A percentile compares a stretch with the other conserved stretches of the same genome.
These are phyloP conservation scores for Actinidia polygama DNA, from an alignment of 179 eudicot genomes.

Conservation along the genomic window DNA sequence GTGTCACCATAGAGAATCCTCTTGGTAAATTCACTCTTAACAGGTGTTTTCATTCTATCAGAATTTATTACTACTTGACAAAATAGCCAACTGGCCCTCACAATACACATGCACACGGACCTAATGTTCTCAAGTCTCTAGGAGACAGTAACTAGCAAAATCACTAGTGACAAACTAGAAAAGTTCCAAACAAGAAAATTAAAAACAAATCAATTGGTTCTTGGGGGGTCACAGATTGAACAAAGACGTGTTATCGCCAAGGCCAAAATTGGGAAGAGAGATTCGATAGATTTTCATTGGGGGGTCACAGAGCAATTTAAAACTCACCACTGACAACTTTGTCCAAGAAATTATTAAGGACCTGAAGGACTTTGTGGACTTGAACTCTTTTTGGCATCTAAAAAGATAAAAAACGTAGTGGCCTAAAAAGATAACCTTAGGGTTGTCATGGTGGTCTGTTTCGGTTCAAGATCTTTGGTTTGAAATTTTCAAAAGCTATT, in stretches of 20 bases:
- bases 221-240: neutral
- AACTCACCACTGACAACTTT: conserved; percentile 25
- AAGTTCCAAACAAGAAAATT: neutral
- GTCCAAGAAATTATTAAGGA: conserved; percentile 12
- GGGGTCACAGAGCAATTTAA: conserved; percentile 19
- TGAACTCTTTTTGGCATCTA: conserved; percentile 6
- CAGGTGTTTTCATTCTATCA: neutral
- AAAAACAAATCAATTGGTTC: neutral
- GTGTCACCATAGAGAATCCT: neutral
- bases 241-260: conserved; percentile 20
- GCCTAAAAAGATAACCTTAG: too few species aligned
- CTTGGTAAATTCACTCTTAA: neutral
- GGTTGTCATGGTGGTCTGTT: too few species aligned
- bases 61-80: neutral
- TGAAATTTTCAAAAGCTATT: too few species aligned
- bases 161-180: conserved; percentile 1
- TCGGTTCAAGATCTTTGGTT: too few species aligned
- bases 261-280: conserved; percentile 34
- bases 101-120: neutral
- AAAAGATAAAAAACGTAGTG: neutral
- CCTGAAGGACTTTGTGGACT: conserved; percentile 20
- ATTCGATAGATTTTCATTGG: conserved; percentile 9
- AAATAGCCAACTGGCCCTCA: conserved; percentile 17
- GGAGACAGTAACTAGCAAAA: neutral
- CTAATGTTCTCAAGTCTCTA: conserved; percentile 3